These are phyloP conservation scores for button mushroom (Agaricus bisporus) DNA, from an alignment of 768 basidiomycete genomes.

Conservation along the genomic window DNA sequence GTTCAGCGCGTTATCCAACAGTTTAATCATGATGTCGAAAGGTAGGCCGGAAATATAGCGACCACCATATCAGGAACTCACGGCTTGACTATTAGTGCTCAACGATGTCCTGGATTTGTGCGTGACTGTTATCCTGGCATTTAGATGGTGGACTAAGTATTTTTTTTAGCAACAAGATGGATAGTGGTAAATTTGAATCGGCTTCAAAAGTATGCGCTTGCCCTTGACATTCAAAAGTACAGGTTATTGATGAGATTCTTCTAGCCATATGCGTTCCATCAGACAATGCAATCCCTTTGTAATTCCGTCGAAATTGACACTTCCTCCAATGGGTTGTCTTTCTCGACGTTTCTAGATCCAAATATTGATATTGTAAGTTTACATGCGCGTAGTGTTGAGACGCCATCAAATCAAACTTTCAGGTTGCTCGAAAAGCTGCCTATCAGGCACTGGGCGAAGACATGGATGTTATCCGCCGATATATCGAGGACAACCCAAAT, in stretches of 20 bases:
- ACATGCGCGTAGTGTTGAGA: neutral
- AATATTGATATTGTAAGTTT: neutral
- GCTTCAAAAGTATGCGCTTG: constrained; percentile 37
- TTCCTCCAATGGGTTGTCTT: constrained; percentile 57
- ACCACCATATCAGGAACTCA: constrained; percentile 7
- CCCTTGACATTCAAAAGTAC: neutral
- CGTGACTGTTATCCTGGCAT: constrained; percentile 19
- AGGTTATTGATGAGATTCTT: constrained; percentile 8
- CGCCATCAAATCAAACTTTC: neutral
- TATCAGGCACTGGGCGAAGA: constrained; percentile 53
- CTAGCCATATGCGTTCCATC: constrained; percentile 71
- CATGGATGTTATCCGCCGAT: constrained; percentile 31
- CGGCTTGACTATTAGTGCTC: constrained; percentile 36
- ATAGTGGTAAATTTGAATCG: constrained; percentile 79
- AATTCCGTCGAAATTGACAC: constrained; percentile 64
- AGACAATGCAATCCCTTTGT: constrained; percentile 69
- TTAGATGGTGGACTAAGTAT: neutral
- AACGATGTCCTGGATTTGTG: constrained; percentile 82
- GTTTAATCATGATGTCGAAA: constrained; percentile 86
- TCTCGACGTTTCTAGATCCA: constrained; percentile 38
- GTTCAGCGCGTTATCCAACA: constrained; percentile 79
- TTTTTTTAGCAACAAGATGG: constrained; percentile 66
- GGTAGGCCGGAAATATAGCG: constrained; percentile 29
- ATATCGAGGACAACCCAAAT: constrained; percentile 38
- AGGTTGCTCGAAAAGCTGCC: constrained; percentile 56